These are phyloP conservation scores for Ailanthus altissimus DNA, from an alignment of 345 rosid genomes.

Conservation along the genomic window DNA sequence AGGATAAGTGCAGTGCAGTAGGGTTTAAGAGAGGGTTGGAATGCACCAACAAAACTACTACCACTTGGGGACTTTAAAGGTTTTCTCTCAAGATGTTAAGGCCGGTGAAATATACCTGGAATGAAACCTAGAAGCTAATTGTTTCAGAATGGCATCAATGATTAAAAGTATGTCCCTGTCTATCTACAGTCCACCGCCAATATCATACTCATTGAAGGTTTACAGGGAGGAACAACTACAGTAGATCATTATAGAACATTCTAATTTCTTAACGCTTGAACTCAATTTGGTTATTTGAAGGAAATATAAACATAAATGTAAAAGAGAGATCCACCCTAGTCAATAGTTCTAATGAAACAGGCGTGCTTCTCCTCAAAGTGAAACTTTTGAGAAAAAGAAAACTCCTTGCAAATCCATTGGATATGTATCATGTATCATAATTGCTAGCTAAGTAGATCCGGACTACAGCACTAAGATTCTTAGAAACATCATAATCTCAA, in stretches of 20 bases:
- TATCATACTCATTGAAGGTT: not conserved
- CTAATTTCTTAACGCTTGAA: not conserved
- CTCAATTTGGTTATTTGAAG: not conserved
- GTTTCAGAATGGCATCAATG: not conserved
- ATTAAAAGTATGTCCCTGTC: not conserved
- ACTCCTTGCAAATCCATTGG: conserved; percentile 6
- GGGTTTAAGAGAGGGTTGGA: not conserved
- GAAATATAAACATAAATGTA: not conserved
- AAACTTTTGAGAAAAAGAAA: conserved; percentile 20
- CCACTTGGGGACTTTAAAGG: not conserved
- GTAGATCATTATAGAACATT: not conserved
- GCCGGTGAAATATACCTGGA: not conserved
- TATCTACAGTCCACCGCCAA: not conserved
- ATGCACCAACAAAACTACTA: not conserved
- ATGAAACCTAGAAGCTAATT: not conserved
- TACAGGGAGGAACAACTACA: not conserved
- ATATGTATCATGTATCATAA: conserved; percentile 52
- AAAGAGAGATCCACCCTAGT: not conserved
- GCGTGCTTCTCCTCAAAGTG: conserved; percentile 17
- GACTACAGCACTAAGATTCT: conserved; percentile 11
- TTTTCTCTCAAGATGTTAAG: not conserved
- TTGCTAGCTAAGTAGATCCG: conserved; percentile 41
- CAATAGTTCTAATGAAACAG: conserved; percentile 12
- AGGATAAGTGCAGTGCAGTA: not conserved
- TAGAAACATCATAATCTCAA: not conserved